phyloP scores from a whole-genome alignment of 2,329 filamentous ascomycete genomes.

The Neofusicoccum ribis region DNA sequence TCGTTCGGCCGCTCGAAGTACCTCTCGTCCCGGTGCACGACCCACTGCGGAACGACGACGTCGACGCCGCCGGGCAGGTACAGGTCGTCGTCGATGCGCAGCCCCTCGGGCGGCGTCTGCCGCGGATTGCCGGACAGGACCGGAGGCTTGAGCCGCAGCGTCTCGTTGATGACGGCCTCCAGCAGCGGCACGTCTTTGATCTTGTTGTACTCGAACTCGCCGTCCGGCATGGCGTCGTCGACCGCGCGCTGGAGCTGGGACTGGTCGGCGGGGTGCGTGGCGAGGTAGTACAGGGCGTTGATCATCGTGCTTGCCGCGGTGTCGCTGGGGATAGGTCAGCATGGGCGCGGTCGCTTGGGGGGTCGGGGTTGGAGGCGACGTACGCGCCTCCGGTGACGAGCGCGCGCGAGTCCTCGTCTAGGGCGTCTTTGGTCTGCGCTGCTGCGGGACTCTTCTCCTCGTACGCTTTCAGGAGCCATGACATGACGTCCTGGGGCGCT shows the following conservation, averaged over 20 bases:
- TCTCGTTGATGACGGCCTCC: conserved; percentile 43
- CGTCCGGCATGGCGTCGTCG: conserved; percentile 36
- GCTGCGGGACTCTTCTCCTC: conserved; percentile 4
- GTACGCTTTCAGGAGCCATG: conserved; percentile 8
- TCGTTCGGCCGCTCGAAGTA: conserved; percentile 22
- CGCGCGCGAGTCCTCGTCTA: conserved; percentile 9
- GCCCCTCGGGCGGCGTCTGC: conserved; percentile 37
- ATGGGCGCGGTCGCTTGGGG: no score
- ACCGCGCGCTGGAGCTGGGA: conserved; percentile 36
- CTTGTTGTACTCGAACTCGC: conserved; percentile 24
- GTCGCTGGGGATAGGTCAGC: conserved; percentile 30
- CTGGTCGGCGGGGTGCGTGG: conserved; percentile 39
- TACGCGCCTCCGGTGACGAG: conserved; percentile 15
- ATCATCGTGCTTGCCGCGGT: conserved; percentile 46
- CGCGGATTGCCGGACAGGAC: conserved; percentile 40
- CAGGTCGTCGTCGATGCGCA: conserved; percentile 37
- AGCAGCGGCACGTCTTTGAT: conserved; percentile 32
- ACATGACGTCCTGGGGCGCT: not conserved
- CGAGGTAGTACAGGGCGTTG: conserved; percentile 47
- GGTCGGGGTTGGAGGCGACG: not conserved
- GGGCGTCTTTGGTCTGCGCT: not conserved
- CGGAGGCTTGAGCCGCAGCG: conserved; percentile 42
- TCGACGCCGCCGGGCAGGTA: conserved; percentile 33
- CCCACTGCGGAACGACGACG: conserved; percentile 33
- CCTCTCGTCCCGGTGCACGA: conserved; percentile 29